A percentile compares a stretch with the other conserved stretches of the same genome.
These are phyloP conservation scores for Nigrospora sphaerica DNA, from an alignment of 2,329 filamentous ascomycete species.

Conservation along the genomic window DNA sequence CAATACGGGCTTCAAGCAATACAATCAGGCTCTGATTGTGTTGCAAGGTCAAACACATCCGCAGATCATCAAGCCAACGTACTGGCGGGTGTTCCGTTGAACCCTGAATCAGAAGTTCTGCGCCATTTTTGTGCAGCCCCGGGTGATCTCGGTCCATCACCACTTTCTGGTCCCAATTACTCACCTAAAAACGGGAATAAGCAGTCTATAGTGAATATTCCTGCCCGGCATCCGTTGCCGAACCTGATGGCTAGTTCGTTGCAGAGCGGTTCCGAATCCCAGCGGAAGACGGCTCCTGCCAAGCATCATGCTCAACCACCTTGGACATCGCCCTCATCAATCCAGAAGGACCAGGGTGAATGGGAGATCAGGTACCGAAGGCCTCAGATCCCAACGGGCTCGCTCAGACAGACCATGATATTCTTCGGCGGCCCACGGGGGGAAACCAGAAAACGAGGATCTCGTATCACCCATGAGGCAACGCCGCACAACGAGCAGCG, in stretches of 20 bases:
- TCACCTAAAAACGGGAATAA: not conserved
- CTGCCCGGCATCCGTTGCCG: not conserved
- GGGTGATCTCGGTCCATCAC: slow-evolving; percentile 18
- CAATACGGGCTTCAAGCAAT: too few relatives aligned
- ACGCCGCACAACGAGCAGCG: not conserved
- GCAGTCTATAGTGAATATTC: not conserved
- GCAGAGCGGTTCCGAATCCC: not conserved
- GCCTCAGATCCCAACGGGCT: slow-evolving; percentile 1
- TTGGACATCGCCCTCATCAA: slow-evolving; percentile 22
- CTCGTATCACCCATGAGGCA: not conserved
- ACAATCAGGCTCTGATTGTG: too few relatives aligned
- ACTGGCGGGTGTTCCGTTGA: slow-evolving; percentile 2
- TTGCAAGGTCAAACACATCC: too few relatives aligned
- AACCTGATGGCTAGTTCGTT: not conserved
- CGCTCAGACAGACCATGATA: slow-evolving; percentile 17
- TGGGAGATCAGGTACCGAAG: not conserved
- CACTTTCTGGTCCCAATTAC: not conserved
- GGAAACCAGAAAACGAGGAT: not conserved
- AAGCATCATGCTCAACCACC: slow-evolving; percentile 13
- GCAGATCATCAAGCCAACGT: not conserved
- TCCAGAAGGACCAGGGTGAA: slow-evolving; percentile 5
- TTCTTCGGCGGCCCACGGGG: slow-evolving; percentile 10
- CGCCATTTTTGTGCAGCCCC: slow-evolving; percentile 16
- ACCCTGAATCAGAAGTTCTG: slow-evolving; percentile 19
- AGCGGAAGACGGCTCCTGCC: slow-evolving; percentile 3